These are phyloP conservation scores for Talaromyces sp. DNA, from an alignment of 2,329 filamentous ascomycete genomes.

Conservation along the genomic window DNA sequence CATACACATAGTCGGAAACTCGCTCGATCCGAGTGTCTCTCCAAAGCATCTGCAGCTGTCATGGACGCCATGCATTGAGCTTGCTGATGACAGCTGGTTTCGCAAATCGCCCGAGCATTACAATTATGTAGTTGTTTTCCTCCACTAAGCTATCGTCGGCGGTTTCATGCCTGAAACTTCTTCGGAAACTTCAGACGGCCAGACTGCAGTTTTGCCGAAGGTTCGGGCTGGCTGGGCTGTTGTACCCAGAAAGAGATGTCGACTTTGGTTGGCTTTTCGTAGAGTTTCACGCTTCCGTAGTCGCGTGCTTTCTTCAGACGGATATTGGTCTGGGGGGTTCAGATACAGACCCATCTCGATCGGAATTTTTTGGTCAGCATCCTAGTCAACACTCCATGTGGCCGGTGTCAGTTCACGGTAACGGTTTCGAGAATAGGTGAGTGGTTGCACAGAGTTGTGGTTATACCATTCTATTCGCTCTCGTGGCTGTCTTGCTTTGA, in stretches of 20 bases:
- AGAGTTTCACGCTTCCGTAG: not conserved
- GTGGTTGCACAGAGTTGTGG: not conserved
- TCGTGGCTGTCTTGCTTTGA: not conserved
- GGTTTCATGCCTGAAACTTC: not conserved
- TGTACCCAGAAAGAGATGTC: not conserved
- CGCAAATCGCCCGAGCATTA: slow-evolving; percentile 5
- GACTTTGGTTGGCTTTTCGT: not conserved
- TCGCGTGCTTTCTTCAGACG: not conserved
- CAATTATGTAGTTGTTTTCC: not conserved
- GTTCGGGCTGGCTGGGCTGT: not conserved
- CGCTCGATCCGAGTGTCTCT: not conserved
- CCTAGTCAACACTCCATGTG: not conserved
- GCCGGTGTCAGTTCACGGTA: not conserved
- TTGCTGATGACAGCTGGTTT: slow-evolving; percentile 4
- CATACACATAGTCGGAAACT: not conserved
- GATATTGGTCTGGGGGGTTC: not conserved
- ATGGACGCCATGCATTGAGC: slow-evolving; percentile 9
- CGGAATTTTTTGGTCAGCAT: not conserved
- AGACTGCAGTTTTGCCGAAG: not conserved
- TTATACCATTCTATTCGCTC: not conserved
- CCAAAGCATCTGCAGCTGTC: slow-evolving; percentile 11
- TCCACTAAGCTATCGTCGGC: not conserved
- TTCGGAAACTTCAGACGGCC: not conserved
- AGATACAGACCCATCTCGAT: not conserved
- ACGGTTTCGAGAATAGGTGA: not conserved